These are phyloP conservation scores for Kodamaea alishanica DNA, from an alignment of 1,139 yeast species.

Conservation along the genomic window DNA sequence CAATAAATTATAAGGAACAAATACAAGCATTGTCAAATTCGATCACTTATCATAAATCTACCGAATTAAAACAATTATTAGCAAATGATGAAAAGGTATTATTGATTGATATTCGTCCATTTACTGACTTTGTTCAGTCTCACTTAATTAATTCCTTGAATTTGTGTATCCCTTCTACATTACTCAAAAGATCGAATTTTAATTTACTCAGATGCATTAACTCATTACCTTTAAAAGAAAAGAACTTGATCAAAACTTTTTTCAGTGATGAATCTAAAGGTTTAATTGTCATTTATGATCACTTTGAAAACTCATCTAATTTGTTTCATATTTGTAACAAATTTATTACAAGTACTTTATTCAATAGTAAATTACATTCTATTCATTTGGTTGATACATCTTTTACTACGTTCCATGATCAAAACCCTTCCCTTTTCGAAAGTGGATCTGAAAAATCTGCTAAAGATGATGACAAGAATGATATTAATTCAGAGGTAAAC, in stretches of 20 bases:
- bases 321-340: constrained; percentile 48
- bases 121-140: constrained; percentile 52
- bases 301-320: constrained; percentile 31
- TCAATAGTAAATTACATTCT: constrained; percentile 24
- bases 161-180: constrained; percentile 74
- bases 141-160: constrained; percentile 59
- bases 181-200: constrained; percentile 65
- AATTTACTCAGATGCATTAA: constrained; percentile 53
- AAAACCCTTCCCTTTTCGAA: constrained; percentile 19
- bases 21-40: constrained; percentile 9
- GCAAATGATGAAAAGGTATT: constrained; percentile 16
- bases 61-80: not conserved
- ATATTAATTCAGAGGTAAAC: constrained; percentile 2
- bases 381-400: constrained; percentile 34
- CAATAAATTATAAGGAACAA: constrained; percentile 12
- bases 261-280: constrained; percentile 9
- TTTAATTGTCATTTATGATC: constrained; percentile 31
- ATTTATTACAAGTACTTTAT: constrained; percentile 33
- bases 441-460: constrained; percentile 8
- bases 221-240: constrained; percentile 50
- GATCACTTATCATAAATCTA: constrained; percentile 5
- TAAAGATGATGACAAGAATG: not conserved
- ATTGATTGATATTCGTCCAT: constrained; percentile 68
- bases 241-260: constrained; percentile 22
- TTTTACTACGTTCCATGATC: constrained; percentile 25